Evolutionary conservation across 192 early-diverging fungal species (phyloP).

Genomic region (Backusella morwellensis): DNA sequence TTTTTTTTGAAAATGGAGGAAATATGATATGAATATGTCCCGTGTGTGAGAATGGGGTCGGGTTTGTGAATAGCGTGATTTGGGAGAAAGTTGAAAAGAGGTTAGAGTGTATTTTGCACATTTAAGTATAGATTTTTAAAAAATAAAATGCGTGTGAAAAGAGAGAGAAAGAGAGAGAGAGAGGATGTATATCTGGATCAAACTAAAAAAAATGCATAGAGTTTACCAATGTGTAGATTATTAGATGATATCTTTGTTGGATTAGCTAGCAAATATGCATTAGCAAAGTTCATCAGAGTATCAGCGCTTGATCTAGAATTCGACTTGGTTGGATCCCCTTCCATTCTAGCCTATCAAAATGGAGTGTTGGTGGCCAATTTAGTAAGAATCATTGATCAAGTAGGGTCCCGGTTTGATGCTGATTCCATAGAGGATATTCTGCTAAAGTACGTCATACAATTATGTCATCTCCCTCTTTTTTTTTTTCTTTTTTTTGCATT

Average conservation of each 20-base stretch:
- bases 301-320: slow-evolving; percentile 52
- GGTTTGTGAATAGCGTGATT: neutral
- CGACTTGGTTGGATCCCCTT: slow-evolving; percentile 54
- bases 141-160: neutral
- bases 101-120: neutral
- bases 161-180: neutral
- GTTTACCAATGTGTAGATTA: slow-evolving; percentile 32
- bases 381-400: slow-evolving; percentile 49
- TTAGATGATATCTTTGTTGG: slow-evolving; percentile 44
- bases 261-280: slow-evolving; percentile 47
- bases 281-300: slow-evolving; percentile 51
- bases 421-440: slow-evolving; percentile 50
- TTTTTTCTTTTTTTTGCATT: neutral
- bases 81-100: neutral
- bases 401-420: slow-evolving; percentile 37
- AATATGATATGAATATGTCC: neutral
- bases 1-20: slow-evolving; percentile 10
- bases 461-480: neutral
- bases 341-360: slow-evolving; percentile 53
- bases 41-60: neutral
- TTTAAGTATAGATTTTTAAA: neutral
- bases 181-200: neutral
- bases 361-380: slow-evolving; percentile 53
- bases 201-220: slow-evolving; percentile 2
- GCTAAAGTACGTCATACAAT: slow-evolving; percentile 37